These are phyloP conservation scores for Trichoderma lentiforme DNA, from an alignment of 2,329 filamentous ascomycete species.

Conservation along the genomic window DNA sequence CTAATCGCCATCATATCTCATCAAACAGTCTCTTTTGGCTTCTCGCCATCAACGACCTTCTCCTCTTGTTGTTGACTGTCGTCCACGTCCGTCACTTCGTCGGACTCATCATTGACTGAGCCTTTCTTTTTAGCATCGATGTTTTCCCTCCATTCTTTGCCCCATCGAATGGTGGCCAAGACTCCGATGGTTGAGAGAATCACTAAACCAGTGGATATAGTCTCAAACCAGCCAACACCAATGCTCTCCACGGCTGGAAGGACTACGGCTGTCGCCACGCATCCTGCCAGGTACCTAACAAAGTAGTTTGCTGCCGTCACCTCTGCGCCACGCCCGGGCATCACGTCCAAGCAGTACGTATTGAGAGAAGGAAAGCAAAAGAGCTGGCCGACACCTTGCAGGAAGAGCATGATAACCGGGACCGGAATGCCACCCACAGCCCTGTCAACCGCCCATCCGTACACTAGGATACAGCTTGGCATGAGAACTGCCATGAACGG, in stretches of 20 bases:
- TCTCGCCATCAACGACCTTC: not conserved
- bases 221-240: slow-evolving; percentile 79
- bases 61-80: not conserved
- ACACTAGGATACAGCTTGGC: slow-evolving; percentile 63
- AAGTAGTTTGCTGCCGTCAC: slow-evolving; percentile 80
- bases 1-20: not conserved
- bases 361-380: slow-evolving; percentile 75
- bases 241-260: slow-evolving; percentile 71
- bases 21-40: not conserved
- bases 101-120: not conserved
- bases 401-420: slow-evolving; percentile 70
- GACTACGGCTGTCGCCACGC: slow-evolving; percentile 65
- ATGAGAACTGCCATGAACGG: slow-evolving; percentile 56
- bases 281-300: slow-evolving; percentile 71
- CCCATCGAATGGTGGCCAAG: slow-evolving; percentile 38
- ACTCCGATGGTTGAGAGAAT: slow-evolving; percentile 36
- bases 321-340: slow-evolving; percentile 65
- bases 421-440: slow-evolving; percentile 52
- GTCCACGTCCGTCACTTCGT: slow-evolving; percentile 14
- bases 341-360: slow-evolving; percentile 79
- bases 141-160: slow-evolving; percentile 38
- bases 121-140: slow-evolving; percentile 28
- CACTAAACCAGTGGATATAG: slow-evolving; percentile 49
- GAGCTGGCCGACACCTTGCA: slow-evolving; percentile 70
- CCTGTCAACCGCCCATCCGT: slow-evolving; percentile 50